phyloP scores from a whole-genome alignment of 768 basidiomycete species.

The Termitomyces sp. region DNA sequence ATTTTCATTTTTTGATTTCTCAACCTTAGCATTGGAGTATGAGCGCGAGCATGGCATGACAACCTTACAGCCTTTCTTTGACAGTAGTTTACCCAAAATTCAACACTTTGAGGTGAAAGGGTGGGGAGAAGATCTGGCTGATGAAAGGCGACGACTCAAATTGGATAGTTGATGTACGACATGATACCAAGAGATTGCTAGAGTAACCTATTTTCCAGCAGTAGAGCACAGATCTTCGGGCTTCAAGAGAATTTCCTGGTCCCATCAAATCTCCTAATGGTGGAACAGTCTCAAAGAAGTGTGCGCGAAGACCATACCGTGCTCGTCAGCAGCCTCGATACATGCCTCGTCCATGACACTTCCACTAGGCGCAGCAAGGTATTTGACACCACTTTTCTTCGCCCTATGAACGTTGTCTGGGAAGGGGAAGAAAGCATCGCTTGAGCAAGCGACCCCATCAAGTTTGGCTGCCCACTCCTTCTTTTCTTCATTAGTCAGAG shows the following conservation, averaged over 20 bases:
- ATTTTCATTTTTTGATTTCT: neutral
- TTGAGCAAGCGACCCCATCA: slow-evolving; percentile 86
- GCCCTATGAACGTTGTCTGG: slow-evolving; percentile 96
- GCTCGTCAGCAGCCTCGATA: slow-evolving; percentile 94
- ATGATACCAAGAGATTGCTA: neutral
- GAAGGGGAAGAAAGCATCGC: slow-evolving; percentile 99
- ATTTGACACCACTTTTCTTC: slow-evolving; percentile 85
- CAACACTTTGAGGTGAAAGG: slow-evolving; percentile 64
- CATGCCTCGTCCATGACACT: slow-evolving; percentile 98
- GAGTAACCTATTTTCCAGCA: neutral
- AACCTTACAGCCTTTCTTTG: slow-evolving; percentile 72
- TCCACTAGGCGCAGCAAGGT: slow-evolving; percentile 88
- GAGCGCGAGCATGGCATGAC: slow-evolving; percentile 45
- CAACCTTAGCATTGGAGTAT: slow-evolving; percentile 61
- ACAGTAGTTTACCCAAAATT: slow-evolving; percentile 70
- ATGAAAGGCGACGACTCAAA: neutral
- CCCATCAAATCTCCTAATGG: slow-evolving; percentile 38
- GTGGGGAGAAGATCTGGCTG: slow-evolving; percentile 60
- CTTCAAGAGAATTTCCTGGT: neutral
- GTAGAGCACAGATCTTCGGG: neutral
- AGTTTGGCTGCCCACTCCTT: slow-evolving; percentile 69
- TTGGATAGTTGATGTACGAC: neutral
- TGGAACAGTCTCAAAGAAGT: slow-evolving; percentile 88
- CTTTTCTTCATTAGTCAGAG: slow-evolving; percentile 66
- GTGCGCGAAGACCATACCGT: slow-evolving; percentile 86